phyloP scores from a whole-genome alignment of 1,139 yeast species.

The Chernovozyma sophiae-reginae region DNA sequence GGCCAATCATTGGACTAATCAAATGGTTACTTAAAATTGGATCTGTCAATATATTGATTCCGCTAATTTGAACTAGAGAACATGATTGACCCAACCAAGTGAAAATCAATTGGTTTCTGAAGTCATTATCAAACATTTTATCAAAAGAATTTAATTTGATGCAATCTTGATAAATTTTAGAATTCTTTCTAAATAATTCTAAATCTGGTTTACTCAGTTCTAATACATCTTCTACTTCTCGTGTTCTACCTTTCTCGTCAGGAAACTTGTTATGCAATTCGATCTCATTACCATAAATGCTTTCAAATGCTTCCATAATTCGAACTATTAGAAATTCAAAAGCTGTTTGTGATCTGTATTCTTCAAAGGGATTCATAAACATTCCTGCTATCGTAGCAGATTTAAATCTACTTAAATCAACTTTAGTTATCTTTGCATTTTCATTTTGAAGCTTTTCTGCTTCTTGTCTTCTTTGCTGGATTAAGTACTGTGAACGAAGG shows the following conservation, averaged over 20 bases:
- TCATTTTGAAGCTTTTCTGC: slow-evolving; percentile 15
- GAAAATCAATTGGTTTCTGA: slow-evolving; percentile 51
- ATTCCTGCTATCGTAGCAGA: slow-evolving; percentile 68
- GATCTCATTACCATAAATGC: slow-evolving; percentile 59
- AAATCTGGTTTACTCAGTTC: slow-evolving; percentile 59
- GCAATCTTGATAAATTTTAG: slow-evolving; percentile 27
- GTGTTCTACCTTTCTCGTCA: slow-evolving; percentile 29
- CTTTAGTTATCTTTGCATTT: slow-evolving; percentile 9
- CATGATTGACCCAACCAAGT: slow-evolving; percentile 97
- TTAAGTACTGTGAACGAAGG: slow-evolving; percentile 50
- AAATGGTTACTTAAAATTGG: slow-evolving; percentile 75
- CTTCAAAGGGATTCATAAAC: slow-evolving; percentile 88
- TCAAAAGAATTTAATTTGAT: slow-evolving; percentile 18
- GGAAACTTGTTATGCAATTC: slow-evolving; percentile 36
- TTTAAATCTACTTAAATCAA: slow-evolving; percentile 32
- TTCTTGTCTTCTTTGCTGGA: slow-evolving; percentile 46
- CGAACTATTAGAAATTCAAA: slow-evolving; percentile 79
- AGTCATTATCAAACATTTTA: slow-evolving; percentile 16
- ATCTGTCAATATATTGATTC: slow-evolving; percentile 75
- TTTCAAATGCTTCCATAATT: slow-evolving; percentile 63
- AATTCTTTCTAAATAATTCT: slow-evolving; percentile 36
- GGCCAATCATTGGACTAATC: slow-evolving; percentile 65
- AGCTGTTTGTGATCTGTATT: slow-evolving; percentile 84
- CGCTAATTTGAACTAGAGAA: slow-evolving; percentile 66
- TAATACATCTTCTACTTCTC: slow-evolving; percentile 47